Base-by-base conservation (phyloP, 805 yeast genomes). In the Candida sithepensis region DNA sequence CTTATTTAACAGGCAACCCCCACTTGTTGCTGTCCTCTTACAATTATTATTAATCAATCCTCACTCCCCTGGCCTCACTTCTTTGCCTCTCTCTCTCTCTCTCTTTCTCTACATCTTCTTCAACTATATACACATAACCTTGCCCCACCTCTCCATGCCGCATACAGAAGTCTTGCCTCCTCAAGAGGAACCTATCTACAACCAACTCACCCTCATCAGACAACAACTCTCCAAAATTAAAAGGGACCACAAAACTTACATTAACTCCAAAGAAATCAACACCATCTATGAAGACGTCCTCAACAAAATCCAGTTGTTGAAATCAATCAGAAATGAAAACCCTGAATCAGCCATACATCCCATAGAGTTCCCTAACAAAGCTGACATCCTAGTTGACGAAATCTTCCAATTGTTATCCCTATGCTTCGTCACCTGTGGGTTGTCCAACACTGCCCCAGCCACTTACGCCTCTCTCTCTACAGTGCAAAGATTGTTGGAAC, bases 401-500 rank as follows among this genome's bases (percentile, higher is more conserved):
- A 88, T 87, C 20, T 89, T 92, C 74, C 97, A 92, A 65, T 69
- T 94, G 42, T 69, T 92, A 40, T 85, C 96, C 13, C 73, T 94
- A 44, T 85, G 94, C 55, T 88, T 91, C 66, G 79, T 92, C 60
- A 88, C 98, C 2, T 94, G 95, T 49, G 99, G 99, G 2, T 72
- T 89, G 57, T 85, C 86, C 41, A 84, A 89, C 56, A 78, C 89
- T 32, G 96, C 97, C 1, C 96, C 98, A 1, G 96, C 97, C 4
- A 88, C 96, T 1, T 94, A 87, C 67, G 92, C 96, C 5, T 87
- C 96, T 3, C 70, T 92, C 38, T 76, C 90, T 38, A 89, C 98
- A 0, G 96, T 94, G 19, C 85, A 84, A 67, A 81, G 94, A 56
- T 70, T 94, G 48, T 73, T 94, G 55, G 87, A 81, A 53, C 98